A percentile compares a stretch with the other conserved stretches of the same genome.
phyloP scores from a whole-genome alignment of 257 asterid species.

The Solanum verrucosum region DNA sequence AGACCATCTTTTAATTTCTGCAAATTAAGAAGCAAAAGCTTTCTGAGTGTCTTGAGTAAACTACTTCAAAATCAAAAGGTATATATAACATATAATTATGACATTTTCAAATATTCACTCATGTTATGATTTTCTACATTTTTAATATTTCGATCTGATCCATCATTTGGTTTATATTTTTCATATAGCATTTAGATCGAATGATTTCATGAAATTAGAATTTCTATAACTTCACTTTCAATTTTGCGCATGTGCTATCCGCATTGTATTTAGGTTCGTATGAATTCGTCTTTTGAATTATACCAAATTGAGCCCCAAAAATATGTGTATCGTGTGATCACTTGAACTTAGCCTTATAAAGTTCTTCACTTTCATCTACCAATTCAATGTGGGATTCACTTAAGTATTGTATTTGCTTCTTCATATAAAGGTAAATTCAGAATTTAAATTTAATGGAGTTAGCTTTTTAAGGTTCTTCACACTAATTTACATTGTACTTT shows the following conservation, averaged over 20 bases:
- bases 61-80: neutral
- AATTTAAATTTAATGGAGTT: neutral
- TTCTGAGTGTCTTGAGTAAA: neutral
- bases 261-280: neutral
- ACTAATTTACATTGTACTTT: neutral
- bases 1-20: neutral
- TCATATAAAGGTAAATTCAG: neutral
- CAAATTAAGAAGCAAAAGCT: neutral
- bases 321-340: neutral
- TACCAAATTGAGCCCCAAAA: neutral
- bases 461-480: neutral
- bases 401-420: neutral
- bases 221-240: neutral
- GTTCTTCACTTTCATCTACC: neutral
- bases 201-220: neutral
- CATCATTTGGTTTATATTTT: neutral
- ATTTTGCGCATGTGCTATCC: neutral
- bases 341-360: neutral
- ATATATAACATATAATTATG: neutral
- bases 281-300: neutral
- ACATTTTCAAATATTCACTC: neutral
- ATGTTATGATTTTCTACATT: neutral
- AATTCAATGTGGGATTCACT: neutral
- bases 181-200: neutral
- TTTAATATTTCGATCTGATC: neutral